Percentiles rank a stretch among this genome's conserved stretches.
Evolutionary conservation across 495 filamentous ascomycete genomes (phyloP).

Genomic region (Aspergillus biplanus): DNA sequence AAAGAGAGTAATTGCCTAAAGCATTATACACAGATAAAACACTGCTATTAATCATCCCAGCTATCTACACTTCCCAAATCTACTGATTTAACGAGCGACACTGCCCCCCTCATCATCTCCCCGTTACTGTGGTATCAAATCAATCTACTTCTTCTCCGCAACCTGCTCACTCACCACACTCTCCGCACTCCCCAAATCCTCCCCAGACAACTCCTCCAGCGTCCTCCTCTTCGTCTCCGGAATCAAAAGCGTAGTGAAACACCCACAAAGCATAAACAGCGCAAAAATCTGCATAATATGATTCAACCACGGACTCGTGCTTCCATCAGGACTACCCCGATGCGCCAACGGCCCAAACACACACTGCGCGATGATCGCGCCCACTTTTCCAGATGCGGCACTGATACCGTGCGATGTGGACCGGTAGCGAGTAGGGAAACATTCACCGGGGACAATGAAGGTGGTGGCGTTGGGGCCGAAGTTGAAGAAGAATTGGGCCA

Average conservation of each 20-base stretch:
- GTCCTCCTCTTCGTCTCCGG: conserved; percentile 78
- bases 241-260: conserved; percentile 67
- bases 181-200: background rate
- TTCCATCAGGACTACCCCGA: conserved; percentile 38
- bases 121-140: no score
- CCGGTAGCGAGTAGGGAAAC: conserved; percentile 86
- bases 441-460: conserved; percentile 88
- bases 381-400: conserved; percentile 80
- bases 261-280: conserved; percentile 76
- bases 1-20: no score
- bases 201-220: conserved; percentile 60
- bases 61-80: no score
- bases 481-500: conserved; percentile 90
- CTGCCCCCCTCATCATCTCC: no score
- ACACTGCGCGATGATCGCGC: conserved; percentile 62
- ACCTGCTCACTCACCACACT: background rate
- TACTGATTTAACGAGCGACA: no score
- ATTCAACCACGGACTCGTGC: conserved; percentile 68
- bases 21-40: no score
- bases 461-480: conserved; percentile 86
- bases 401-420: conserved; percentile 84
- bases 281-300: conserved; percentile 82
- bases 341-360: conserved; percentile 53
- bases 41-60: no score
- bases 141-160: background rate